Conservation (phyloP, 495 filamentous ascomycete genomes). For the Aspergillus funiculosus region DNA sequence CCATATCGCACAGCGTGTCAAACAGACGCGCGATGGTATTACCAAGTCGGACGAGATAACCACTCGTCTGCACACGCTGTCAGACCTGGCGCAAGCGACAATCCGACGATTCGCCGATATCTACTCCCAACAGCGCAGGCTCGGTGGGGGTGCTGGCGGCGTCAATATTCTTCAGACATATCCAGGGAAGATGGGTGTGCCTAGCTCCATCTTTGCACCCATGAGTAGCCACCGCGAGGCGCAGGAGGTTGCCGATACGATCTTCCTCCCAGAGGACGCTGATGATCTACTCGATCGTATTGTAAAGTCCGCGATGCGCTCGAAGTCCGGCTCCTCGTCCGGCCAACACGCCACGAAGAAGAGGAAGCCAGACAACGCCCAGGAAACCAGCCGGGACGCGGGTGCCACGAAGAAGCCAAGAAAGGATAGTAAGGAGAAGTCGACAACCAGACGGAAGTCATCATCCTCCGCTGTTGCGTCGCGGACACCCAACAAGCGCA, state of each 20-base stretch:
- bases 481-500: constrained; percentile 44
- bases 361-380: constrained; percentile 41
- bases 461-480: constrained; percentile 33
- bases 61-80: constrained; percentile 68
- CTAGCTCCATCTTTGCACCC: constrained; percentile 66
- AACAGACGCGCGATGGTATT: constrained; percentile 79
- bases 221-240: constrained; percentile 72
- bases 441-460: constrained; percentile 33
- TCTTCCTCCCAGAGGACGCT: constrained; percentile 74
- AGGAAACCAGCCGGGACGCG: constrained; percentile 27
- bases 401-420: constrained; percentile 42
- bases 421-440: constrained; percentile 34
- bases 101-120: constrained; percentile 72
- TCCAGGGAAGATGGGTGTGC: constrained; percentile 74
- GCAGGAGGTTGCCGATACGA: constrained; percentile 75
- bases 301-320: constrained; percentile 43
- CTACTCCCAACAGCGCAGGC: constrained; percentile 45
- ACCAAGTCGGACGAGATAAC: constrained; percentile 48
- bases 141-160: constrained; percentile 57
- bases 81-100: constrained; percentile 77
- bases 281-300: constrained; percentile 70
- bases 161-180: constrained; percentile 74
- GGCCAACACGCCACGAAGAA: constrained; percentile 34
- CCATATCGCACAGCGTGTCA: constrained; percentile 87
- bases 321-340: constrained; percentile 31